Base-by-base conservation (phyloP, 768 basidiomycete genomes). In the Ephemerocybe angulata region DNA sequence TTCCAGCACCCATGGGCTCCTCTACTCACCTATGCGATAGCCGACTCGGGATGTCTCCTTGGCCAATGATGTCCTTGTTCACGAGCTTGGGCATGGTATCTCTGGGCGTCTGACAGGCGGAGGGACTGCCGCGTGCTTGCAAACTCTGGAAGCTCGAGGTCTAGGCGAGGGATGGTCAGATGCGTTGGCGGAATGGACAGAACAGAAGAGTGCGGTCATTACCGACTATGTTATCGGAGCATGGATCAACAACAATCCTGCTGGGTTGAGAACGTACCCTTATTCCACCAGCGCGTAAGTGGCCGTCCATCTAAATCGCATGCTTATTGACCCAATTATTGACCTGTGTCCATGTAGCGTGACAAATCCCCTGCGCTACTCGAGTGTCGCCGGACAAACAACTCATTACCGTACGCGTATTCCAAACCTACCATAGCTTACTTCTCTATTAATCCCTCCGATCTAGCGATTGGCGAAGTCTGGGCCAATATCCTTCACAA, bases 1-100 rank as follows among this genome's bases (percentile, higher is more conserved):
- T 8, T 37, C 35, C 48, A 22, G 24, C 48, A 24, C 12, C 25
- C n/a, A 12, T 37, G 47, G 0, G 2, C 1, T 38, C 3, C 48
- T 17, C 1, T 24, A 5, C 24, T 37, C 17, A 12, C 3, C 31
- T n/a, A n/a, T n/a, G n/a, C n/a, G n/a, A 13, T 68, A 75, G 58
- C 81, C 81, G 15, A 69, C 73, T 66, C 73, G 82, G 27, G 82
- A 84, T 54, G 82, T 80, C 24, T 77, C 79, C n/a, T 64, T 82
- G 30, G 79, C 81, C 53, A 80, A 81, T 60, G 80, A 81, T 58
- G 72, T 72, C 38, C 61, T 72, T 3, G 62, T 63, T 13, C 69
- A 73, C 48, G 68, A 84, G 65, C 75, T 71, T 58, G 73, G 70
- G 29, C 76, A 74, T 58, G 75, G 74, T n/a, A 64, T 75, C 53